Evolutionary conservation across 139 green algal species (phyloP).

Genomic region (Dunaliella primolecta): DNA sequence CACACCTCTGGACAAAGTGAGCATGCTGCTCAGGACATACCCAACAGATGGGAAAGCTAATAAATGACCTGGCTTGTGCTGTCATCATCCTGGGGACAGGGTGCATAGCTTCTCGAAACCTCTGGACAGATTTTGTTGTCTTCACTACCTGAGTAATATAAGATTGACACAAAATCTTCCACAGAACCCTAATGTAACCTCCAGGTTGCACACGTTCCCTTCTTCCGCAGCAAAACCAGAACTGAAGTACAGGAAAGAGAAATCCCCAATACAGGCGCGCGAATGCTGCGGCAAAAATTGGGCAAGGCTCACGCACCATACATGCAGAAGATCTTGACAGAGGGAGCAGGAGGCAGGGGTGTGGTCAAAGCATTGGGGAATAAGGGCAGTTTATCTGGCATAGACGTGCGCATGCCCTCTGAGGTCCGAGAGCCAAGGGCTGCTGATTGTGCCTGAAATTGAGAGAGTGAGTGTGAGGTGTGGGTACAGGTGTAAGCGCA

Average conservation of each 20-base stretch:
- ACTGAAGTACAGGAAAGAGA: too few relatives aligned
- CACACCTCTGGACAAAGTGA: too few relatives aligned
- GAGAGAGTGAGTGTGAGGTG: background rate
- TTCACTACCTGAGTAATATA: background rate
- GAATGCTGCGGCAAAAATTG: background rate
- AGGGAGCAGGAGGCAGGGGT: conserved; percentile 60
- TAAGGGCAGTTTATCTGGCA: background rate
- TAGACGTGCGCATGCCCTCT: conserved; percentile 6
- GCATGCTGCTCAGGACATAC: too few relatives aligned
- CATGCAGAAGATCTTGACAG: conserved; percentile 62
- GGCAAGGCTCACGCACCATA: conserved; percentile 46
- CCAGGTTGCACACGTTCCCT: background rate
- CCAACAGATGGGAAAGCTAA: too few relatives aligned
- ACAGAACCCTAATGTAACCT: background rate
- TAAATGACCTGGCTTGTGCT: too few relatives aligned
- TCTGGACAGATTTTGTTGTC: background rate
- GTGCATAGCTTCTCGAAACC: too few relatives aligned
- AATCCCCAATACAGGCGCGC: background rate
- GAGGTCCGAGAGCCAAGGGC: background rate
- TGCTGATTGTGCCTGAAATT: background rate
- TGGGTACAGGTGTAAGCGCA: background rate
- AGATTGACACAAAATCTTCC: background rate
- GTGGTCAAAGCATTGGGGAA: conserved; percentile 41
- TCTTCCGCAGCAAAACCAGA: too few relatives aligned
- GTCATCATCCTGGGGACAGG: too few relatives aligned